Evolutionary conservation across 441 rosid species (phyloP).

Genomic region (Pelargonium myrrhifolium): DNA sequence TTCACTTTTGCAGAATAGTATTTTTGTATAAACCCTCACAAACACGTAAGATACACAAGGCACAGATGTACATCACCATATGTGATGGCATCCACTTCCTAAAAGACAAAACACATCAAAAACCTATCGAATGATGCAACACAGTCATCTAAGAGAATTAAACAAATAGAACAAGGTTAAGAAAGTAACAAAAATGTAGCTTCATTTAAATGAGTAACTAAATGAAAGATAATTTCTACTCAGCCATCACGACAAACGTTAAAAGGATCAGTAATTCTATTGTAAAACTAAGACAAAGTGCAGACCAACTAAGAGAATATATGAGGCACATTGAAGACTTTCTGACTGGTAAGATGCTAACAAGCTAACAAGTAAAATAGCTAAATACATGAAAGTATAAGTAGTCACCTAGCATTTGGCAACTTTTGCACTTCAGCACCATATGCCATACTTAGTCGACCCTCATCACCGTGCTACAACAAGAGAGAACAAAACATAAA

Average conservation of each 20-base stretch:
- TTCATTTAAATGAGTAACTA: neutral
- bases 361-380: slow-evolving; percentile 8
- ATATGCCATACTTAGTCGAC: slow-evolving; percentile 67
- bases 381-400: slow-evolving; percentile 15
- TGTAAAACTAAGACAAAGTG: slow-evolving; percentile 2
- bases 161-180: neutral
- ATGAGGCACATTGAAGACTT: slow-evolving; percentile 3
- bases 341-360: neutral
- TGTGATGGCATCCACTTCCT: neutral
- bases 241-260: neutral
- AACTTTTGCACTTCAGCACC: slow-evolving; percentile 73
- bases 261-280: neutral
- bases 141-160: neutral
- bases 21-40: neutral
- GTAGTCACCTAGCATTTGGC: slow-evolving; percentile 79
- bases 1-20: neutral
- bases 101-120: neutral
- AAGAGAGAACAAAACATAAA: slow-evolving; percentile 19
- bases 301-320: neutral
- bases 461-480: slow-evolving; percentile 86
- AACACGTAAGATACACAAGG: neutral
- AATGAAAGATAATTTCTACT: slow-evolving; percentile 1
- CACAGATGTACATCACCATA: neutral
- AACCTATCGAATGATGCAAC: neutral
- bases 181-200: neutral